Base-by-base conservation (phyloP, 768 basidiomycete species). In the Podaxis sp. region DNA sequence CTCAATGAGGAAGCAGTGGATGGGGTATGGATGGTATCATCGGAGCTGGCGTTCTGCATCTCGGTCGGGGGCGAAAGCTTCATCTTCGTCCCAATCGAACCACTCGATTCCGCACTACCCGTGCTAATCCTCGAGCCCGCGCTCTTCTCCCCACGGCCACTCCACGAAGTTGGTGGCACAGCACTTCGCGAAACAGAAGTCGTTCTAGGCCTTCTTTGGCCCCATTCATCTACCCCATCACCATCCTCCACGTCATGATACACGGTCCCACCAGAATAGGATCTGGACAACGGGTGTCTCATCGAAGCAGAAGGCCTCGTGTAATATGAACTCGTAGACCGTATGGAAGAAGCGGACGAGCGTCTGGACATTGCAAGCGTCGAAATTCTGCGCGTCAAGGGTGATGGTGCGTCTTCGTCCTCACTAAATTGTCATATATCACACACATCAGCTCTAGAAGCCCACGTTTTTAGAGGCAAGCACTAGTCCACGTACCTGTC, bases 331-430 rank as follows among this genome's bases (percentile, higher is more conserved):
- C 55, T 40, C 0, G 72, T 65, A 5, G 74, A 69, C 11, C 62
- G 71, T 40, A 83, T 68, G 8, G 82, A 84, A 4, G 80, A 76
- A 0, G 76, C 73, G 0, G 83, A 87, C 13, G 80, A 72, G 5
- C 76, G 78, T 4, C 78, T 75, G 0, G 80, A 75, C 17, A 88
- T 75, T 66, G 83, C 82, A 57, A 89, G 80, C 0, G 79, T 73
- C 4, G 87, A 89, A 4, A 90, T 73, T 7, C 87, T 84, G 9
- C 82, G 79, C 0, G 88, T 89, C 12, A 90, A 80, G 1, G 85
- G 80, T 0, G 86, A 88, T 4, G 88, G 88, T 0, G 88, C 87
- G 62, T 88, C 86, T 76, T 90, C 88, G 72, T 89, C 88, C 76
- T 89, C 88, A 60, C 87, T 88, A n/a, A n/a, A n/a, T n/a, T n/a